Base-by-base conservation (phyloP, 371 early-diverging fungal genomes). In the Mucor saturninus region DNA sequence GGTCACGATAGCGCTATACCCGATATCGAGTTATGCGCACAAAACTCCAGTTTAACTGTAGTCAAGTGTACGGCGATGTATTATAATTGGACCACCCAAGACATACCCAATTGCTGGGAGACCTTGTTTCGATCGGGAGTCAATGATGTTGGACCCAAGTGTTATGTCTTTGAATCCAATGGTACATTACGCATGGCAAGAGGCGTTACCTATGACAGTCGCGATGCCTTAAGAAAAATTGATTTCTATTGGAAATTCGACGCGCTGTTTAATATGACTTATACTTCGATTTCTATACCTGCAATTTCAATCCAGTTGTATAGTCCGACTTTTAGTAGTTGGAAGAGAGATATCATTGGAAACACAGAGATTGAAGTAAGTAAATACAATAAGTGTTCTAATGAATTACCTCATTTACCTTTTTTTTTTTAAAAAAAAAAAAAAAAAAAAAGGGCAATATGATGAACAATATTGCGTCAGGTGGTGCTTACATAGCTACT, bases 201-300 rank as follows among this genome's bases (percentile, higher is more conserved):
- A 4, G 62, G 68, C 8, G 2, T 48, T 5, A 8, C 6, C 8
- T 32, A 40, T 5, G 51, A 64, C 21, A 55, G 58, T 21, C 56
- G 55, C 35, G 8, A 35, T 8, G 30, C 62, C n/a, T 39, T 58
- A 15, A 46, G 68, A 31, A 46, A 75, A 2, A 54, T 67, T 32
- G 80, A 79, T 43, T 62, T 79, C 32, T 79, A 79, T 38, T 79
- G 80, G 80, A 51, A 62, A 10, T 61, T 75, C 13, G 71, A 76
- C 54, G 54, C 48, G 43, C 14, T 73, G 5, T 9, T 9, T 0
- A 74, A 71, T 28, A 15, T 67, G 4, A 58, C 65, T 3, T 31
- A 42, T n/a, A 56, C 65, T 4, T 60, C 68, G 5, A n/a, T 69
- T 14, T 59, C 73, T 4, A 30, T 70, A 31, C 79, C 79, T 8